Evolutionary conservation across 1,284 basidiomycete genomes (phyloP), one percentile per base, ranked within the genome.

Genomic region (Athelia sp.): DNA sequence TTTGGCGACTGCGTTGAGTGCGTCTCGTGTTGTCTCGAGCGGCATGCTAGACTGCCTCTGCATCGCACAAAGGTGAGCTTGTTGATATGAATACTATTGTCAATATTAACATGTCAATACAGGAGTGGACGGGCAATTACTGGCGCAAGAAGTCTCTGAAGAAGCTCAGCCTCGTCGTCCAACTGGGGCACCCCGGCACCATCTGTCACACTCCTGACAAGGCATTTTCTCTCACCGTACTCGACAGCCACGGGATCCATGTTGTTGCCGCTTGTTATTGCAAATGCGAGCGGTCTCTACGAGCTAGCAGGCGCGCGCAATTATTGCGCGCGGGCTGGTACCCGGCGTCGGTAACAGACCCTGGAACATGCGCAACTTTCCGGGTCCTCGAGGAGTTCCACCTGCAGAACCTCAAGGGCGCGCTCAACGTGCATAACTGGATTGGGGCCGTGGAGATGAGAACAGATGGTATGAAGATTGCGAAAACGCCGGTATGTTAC

Each of bases 261-360:
- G 31, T 56, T 1, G 57, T 70, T 3, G 49, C 47, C 2, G 24
- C 71, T 1, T 50, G 65, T 35, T 69, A 60, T 49, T 72, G 69
- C 46, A 56, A 52, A 1, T 72, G 69, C 54, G 50, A 50, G 42
- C 2, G 44, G 6, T 21, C 31, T 9, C 32, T 52, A 8, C 34
- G 38, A 50, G 45, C n/a, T 4, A 31, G 22, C 24, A 18, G 52
- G 10, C 15, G 43, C 52, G 1, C 42, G 1, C 68, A 69, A 52
- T 51, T 65, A 8, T 54, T 69, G 8, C 55, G 60, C 17, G 44
- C 53, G 47, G 43, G 59, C 3, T 61, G 62, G 46, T 62, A 56
- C 50, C 62, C 65, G 31, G 53, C 59, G 11, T 54, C 59, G 9
- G 40, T 52, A 13, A 44, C 47, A 2, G 42, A 57, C 4, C 66